A percentile compares a stretch with the other conserved stretches of the same genome.
Conservation (phyloP, 495 filamentous ascomycete species). For the Chlorociboria aeruginascens region DNA sequence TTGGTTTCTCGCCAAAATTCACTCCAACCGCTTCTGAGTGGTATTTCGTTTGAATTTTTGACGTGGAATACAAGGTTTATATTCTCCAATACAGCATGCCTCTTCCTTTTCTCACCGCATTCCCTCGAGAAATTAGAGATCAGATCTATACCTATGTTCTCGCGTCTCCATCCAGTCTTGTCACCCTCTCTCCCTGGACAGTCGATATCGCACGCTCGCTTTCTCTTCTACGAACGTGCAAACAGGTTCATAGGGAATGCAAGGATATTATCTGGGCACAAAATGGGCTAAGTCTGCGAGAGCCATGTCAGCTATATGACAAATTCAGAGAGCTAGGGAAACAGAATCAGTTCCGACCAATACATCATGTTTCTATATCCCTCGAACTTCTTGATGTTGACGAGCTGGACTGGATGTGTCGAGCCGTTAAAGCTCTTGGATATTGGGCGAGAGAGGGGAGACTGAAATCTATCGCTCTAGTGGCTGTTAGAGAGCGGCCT, state of each 20-base stretch:
- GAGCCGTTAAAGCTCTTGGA: slow-evolving; percentile 4
- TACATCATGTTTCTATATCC: slow-evolving; percentile 10
- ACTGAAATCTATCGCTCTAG: slow-evolving; percentile 10
- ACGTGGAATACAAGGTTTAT: neutral
- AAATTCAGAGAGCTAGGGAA: slow-evolving; percentile 2
- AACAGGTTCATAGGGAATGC: slow-evolving; percentile 16
- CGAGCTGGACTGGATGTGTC: slow-evolving; percentile 16
- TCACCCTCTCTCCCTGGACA: slow-evolving; percentile 15
- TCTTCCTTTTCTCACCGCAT: slow-evolving; percentile 7
- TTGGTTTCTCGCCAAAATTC: slow-evolving; percentile 8
- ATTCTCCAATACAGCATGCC: slow-evolving; percentile 1
- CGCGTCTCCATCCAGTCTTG: slow-evolving; percentile 6
- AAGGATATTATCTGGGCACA: slow-evolving; percentile 19
- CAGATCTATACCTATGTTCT: slow-evolving; percentile 17
- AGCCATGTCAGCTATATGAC: slow-evolving; percentile 4
- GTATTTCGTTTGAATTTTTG: neutral
- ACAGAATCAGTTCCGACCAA: neutral
- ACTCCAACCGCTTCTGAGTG: neutral
- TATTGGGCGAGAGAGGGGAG: slow-evolving; percentile 2
- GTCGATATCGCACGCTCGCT: slow-evolving; percentile 17
- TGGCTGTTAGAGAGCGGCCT: slow-evolving; percentile 10
- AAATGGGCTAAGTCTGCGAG: slow-evolving; percentile 8
- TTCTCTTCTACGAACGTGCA: slow-evolving; percentile 15
- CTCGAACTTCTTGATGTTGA: slow-evolving; percentile 18
- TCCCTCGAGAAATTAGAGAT: slow-evolving; percentile 20